Evolutionary conservation across 1,139 yeast species (phyloP), one percentile per base, ranked within the genome.

Genomic region (Arxiozyma bovina): DNA sequence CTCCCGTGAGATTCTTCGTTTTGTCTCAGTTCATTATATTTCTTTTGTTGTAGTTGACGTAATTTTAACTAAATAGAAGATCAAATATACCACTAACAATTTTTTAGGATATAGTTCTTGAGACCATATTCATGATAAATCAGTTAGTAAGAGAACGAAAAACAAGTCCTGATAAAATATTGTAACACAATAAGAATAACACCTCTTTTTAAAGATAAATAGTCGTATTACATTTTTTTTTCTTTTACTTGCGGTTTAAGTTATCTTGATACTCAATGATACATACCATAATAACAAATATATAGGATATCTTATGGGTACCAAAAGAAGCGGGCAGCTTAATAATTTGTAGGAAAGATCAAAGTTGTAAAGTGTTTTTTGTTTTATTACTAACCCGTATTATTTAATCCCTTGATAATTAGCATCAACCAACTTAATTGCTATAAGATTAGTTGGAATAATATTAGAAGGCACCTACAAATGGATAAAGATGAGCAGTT

Each of bases 41-140:
- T 79, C 67, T 80, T 78, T 69, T 78, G 78, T 63, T 81, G 85
- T 46, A 81, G 69, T 62, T 79, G 82, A 57, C 85, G 81, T 53
- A 82, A 75, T 69, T 81, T 81, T 48, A 82, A 66, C 85, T 51
- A 41, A 38, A 43, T n/a, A 17, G 20, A 23, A 7, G 25, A 20
- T 12, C 9, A 22, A 25, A 6, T 6, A 44, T 12, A 25, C n/a
- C n/a, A 34, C n/a, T 34, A 34, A 3, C 4, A n/a, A 34, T 8
- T 34, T 8, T 34, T 12, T 15, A 34, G 2, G 40, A 34, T 34
- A 34, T 15, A 15, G 40, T 2, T 34, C 40, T 9, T 15, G 40
- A 15, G 17, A 15, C n/a, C 17, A 34, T 8, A 34, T 12, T 8
- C n/a, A 15, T 34, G 11, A 15, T 8, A 34, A 15, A 34, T 34